Base-by-base conservation (phyloP, 2,329 filamentous ascomycete species). In the Conoideocrella luteorostrata region DNA sequence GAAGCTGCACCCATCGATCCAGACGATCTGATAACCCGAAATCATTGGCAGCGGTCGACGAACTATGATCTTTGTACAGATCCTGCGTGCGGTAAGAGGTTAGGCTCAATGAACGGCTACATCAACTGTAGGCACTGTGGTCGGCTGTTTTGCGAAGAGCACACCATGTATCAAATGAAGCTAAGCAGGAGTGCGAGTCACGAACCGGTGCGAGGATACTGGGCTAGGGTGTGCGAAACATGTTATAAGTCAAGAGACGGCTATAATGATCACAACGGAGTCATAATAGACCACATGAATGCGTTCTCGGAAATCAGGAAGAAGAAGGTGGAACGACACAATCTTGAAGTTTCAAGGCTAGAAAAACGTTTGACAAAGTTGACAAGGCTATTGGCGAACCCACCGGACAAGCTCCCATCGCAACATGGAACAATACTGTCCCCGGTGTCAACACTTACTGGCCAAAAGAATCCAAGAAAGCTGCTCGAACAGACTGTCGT, bases 81-180 rank as follows among this genome's bases (percentile, higher is more conserved):
- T 55, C 91, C 90, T 1, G 74, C 83, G 17, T 98, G 93, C 55
- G 87, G 82, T 23, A 87, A 86, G 62, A 77, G 82, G 21, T 69
- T 98, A 5, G 89, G 88, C 1, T 76, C 84, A 3, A 75, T 86
- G 6, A 90, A 86, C 56, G 88, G 89, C 15, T 89, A 77, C 56
- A 82, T 98, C 56, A 96, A 98, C 62, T 98, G 93, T 64, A 78
- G 93, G 50, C 88, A 90, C 50, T 98, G 93, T 57, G 93, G 93
- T 6, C 84, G 84, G 54, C 69, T 98, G 32, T 98, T 97, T 61
- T 98, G 93, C 64, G 93, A 97, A 59, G 87, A 91, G 54, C 93
- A 98, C 62, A 97, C 93, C 41, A 95, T 98, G 90, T 98, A 97
- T 60, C 91, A 98, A 69, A 97, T 97, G 86, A 96, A 94, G 70